Base-by-base conservation (phyloP, 1,284 basidiomycete species). In the Cutaneotrichosporon dermatis region DNA sequence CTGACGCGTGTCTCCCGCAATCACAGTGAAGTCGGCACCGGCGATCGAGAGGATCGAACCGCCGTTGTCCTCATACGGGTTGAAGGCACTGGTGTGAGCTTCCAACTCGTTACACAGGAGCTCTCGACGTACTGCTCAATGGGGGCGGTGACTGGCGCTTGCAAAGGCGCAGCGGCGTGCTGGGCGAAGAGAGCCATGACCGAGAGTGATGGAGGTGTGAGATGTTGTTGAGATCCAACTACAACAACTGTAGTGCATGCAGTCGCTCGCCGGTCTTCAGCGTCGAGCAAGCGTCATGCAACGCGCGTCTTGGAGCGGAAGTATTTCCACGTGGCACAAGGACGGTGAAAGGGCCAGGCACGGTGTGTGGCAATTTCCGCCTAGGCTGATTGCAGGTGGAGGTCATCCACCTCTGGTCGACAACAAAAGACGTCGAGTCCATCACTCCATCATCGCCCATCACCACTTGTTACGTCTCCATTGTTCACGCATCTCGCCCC, bases 1-100 rank as follows among this genome's bases (percentile, higher is more conserved):
- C 80, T 96, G 93, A 64, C 93, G 82, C 40, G 93, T 97, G 79
- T 97, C 93, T 57, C 92, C 90, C 5, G 93, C 92, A 72, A 96
- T 90, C 73, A 96, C 90, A 59, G 84, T 85, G 77, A 96, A 97
- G 78, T 93, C 89, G 56, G 85, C 83, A 54, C 92, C 92, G 7
- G 92, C 90, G 76, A 97, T 90, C 70, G 93, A 91, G 66, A 97
- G 86, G 79, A 96, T 93, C 42, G 92, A 92, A 36, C 92, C 92
- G 52, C 92, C 92, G 70, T 95, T 96, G 70, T 92, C 86, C 11
- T 85, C 83, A 83, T 93, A 93, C 0, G 91, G 91, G 75, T 90
- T 88, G 81, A 93, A 93, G 54, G 71, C 71, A 66, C 76, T 78
- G 59, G 8, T 9, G 46, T 64, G 4, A 66, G 61, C 16, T 42